phyloP scores from a whole-genome alignment of 2,329 filamentous ascomycete species.

The Cladobotryum protrusum region DNA sequence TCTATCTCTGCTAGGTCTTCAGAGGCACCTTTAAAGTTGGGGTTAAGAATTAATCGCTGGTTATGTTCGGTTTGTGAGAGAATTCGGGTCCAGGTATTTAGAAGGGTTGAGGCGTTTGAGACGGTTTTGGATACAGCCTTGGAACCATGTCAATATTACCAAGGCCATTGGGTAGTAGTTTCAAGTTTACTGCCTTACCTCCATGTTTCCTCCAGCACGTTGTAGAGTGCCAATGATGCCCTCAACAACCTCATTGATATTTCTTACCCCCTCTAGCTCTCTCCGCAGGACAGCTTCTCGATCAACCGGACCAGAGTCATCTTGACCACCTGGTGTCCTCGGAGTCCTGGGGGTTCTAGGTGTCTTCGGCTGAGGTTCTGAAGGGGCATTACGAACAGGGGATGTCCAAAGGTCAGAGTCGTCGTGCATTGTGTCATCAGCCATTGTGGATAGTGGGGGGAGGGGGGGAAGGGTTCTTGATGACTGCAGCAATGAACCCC shows the following conservation, averaged over 20 bases:
- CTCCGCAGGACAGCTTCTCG: constrained; percentile 68
- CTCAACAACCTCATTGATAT: constrained; percentile 85
- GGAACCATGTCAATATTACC: background rate
- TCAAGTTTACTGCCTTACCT: constrained; percentile 37
- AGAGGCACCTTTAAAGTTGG: constrained; percentile 81
- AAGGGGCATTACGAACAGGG: constrained; percentile 28
- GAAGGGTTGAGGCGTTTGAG: constrained; percentile 75
- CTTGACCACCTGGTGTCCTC: constrained; percentile 37
- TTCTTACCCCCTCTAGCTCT: constrained; percentile 76
- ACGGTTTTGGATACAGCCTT: constrained; percentile 80
- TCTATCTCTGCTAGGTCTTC: constrained; percentile 84
- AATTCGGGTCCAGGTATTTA: constrained; percentile 94
- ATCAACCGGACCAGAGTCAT: constrained; percentile 45
- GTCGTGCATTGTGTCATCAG: constrained; percentile 39
- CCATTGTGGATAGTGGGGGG: constrained; percentile 28
- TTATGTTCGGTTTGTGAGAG: constrained; percentile 97
- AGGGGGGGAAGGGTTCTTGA: too few species aligned
- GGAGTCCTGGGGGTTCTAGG: constrained; percentile 39
- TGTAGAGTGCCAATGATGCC: constrained; percentile 65
- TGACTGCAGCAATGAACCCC: too few species aligned
- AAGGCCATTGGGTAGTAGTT: background rate
- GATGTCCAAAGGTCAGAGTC: constrained; percentile 46
- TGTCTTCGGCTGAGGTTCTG: constrained; percentile 26
- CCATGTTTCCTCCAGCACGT: constrained; percentile 71
- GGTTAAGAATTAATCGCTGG: constrained; percentile 82